Percentiles rank a stretch among this genome's conserved stretches.
Conservation (phyloP, 2,329 filamentous ascomycete genomes). For the Aspergillus persii region DNA sequence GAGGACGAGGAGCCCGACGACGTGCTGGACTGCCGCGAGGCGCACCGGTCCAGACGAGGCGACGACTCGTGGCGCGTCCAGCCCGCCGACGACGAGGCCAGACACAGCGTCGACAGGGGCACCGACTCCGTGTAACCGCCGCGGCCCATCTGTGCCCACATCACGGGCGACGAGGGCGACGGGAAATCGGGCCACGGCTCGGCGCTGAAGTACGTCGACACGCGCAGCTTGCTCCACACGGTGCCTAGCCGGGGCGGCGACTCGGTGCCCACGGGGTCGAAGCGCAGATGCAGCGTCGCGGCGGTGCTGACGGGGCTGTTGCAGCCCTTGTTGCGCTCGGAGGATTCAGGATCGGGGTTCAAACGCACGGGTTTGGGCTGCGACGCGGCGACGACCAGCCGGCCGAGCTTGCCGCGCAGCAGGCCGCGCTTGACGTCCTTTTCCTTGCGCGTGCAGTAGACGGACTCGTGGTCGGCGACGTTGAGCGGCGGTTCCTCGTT, state of each 20-base stretch:
- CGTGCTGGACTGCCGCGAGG: slow-evolving; percentile 26
- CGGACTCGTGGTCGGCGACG: slow-evolving; percentile 45
- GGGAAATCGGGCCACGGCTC: slow-evolving; percentile 53
- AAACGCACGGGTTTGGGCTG: slow-evolving; percentile 59
- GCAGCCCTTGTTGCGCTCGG: slow-evolving; percentile 18
- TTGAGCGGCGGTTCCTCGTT: slow-evolving; percentile 60
- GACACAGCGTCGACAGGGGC: slow-evolving; percentile 54
- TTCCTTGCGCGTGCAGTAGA: slow-evolving; percentile 56
- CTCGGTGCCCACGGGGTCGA: slow-evolving; percentile 55
- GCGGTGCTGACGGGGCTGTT: slow-evolving; percentile 51
- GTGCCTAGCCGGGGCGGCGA: slow-evolving; percentile 54
- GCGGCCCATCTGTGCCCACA: slow-evolving; percentile 43
- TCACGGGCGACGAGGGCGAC: slow-evolving; percentile 39
- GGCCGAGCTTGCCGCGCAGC: slow-evolving; percentile 57
- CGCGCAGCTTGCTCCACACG: slow-evolving; percentile 55
- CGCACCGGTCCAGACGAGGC: slow-evolving; percentile 19
- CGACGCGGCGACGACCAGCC: slow-evolving; percentile 54
- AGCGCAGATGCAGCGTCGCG: slow-evolving; percentile 57
- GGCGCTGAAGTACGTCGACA: slow-evolving; percentile 57
- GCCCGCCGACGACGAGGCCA: slow-evolving; percentile 57
- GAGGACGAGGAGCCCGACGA: background rate
- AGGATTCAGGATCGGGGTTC: slow-evolving; percentile 25
- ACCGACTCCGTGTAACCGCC: slow-evolving; percentile 55
- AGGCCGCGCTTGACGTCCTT: slow-evolving; percentile 62
- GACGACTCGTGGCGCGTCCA: background rate